A percentile compares a stretch with the other conserved stretches of the same genome.
Conservation (phyloP, 2,329 filamentous ascomycete genomes). For the Alternaria arbusti region DNA sequence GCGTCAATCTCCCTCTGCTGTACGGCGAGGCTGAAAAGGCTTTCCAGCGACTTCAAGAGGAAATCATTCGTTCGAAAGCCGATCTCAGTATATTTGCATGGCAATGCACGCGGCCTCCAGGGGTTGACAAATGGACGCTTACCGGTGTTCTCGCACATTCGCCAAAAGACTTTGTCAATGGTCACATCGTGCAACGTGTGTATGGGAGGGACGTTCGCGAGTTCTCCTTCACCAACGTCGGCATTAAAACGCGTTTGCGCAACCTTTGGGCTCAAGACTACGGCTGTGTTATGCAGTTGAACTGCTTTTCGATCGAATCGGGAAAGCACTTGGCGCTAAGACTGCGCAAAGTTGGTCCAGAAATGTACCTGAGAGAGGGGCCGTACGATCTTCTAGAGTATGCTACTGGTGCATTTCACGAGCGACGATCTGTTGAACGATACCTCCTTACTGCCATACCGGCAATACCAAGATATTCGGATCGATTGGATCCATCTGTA, state of each 20-base stretch:
- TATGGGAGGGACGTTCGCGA: not conserved
- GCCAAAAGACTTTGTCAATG: not conserved
- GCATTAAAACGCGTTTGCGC: not conserved
- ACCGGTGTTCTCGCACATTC: not conserved
- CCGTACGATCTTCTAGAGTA: not conserved
- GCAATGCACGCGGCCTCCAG: not conserved
- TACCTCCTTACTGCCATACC: not conserved
- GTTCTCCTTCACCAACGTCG: not conserved
- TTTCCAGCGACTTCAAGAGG: not conserved
- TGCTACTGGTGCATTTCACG: not conserved
- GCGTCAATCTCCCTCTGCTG: not conserved
- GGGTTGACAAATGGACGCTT: not conserved
- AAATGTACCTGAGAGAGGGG: not conserved
- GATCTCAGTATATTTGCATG: constrained; percentile 2
- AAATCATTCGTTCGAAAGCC: not conserved
- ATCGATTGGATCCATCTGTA: not conserved
- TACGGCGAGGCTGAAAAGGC: not conserved
- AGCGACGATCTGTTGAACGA: not conserved
- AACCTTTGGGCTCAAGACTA: not conserved
- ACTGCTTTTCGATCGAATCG: not conserved
- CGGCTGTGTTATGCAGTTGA: not conserved
- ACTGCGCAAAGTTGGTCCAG: not conserved
- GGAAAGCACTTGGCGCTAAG: not conserved
- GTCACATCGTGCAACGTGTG: not conserved
- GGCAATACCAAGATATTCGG: not conserved